Conservation (phyloP, 495 filamentous ascomycete species). For the Zalerion maritima region DNA sequence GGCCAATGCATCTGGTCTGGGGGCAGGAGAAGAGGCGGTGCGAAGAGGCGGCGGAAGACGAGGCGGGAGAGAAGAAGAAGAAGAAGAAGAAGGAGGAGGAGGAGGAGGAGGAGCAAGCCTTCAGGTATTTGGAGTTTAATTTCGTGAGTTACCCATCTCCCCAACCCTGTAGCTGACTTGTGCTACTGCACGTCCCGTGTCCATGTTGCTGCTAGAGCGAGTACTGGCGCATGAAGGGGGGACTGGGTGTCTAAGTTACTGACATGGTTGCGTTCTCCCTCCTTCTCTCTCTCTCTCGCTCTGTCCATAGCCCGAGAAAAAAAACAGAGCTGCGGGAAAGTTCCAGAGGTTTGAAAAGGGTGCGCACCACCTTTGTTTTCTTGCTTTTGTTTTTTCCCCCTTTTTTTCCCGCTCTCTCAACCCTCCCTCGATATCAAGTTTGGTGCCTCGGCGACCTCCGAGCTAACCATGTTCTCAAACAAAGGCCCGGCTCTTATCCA, state of each 20-base stretch:
- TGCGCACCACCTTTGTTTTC: too few relatives aligned
- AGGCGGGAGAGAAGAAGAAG: too few relatives aligned
- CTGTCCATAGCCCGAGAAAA: slow-evolving; percentile 23
- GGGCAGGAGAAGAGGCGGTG: too few relatives aligned
- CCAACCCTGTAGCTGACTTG: too few relatives aligned
- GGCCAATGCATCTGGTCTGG: slow-evolving; percentile 42
- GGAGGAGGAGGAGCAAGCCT: too few relatives aligned
- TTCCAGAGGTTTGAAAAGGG: slow-evolving; percentile 41
- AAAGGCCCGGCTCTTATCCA: slow-evolving; percentile 57
- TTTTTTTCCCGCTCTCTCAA: too few relatives aligned
- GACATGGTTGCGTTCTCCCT: too few relatives aligned
- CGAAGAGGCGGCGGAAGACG: too few relatives aligned
- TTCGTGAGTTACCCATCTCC: slow-evolving; percentile 8
- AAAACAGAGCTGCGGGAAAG: slow-evolving; percentile 30
- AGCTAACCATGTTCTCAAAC: slow-evolving; percentile 16
- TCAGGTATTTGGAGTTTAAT: slow-evolving; percentile 31
- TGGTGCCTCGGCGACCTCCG: slow-evolving; percentile 8
- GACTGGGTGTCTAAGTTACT: too few relatives aligned
- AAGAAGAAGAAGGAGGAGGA: too few relatives aligned
- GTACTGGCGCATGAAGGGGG: slow-evolving; percentile 9
- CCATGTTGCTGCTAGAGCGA: slow-evolving; percentile 9
- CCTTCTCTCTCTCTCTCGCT: slow-evolving; percentile 1
- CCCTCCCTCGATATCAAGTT: too few relatives aligned
- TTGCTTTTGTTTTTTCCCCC: too few relatives aligned
- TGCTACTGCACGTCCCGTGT: neutral